phyloP scores from a whole-genome alignment of 768 basidiomycete genomes.

The Suillus decipiens region DNA sequence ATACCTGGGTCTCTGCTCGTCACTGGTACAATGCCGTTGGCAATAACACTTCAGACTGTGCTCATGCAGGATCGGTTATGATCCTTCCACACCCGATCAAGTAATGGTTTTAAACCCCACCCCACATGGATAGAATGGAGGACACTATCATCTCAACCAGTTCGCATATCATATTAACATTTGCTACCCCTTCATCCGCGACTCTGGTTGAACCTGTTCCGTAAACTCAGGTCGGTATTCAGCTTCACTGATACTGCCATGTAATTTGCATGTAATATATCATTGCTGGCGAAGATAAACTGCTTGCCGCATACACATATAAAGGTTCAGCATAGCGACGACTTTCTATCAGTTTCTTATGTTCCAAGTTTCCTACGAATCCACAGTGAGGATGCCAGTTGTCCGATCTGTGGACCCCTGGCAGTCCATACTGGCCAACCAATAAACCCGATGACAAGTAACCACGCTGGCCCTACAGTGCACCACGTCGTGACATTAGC shows the following conservation, averaged over 20 bases:
- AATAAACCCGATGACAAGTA: constrained; percentile 5
- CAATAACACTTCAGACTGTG: background rate
- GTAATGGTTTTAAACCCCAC: background rate
- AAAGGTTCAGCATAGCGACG: background rate
- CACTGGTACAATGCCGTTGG: background rate
- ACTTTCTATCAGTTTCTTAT: background rate
- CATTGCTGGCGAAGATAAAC: background rate
- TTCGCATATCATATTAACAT: background rate
- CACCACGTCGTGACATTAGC: background rate
- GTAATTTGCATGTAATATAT: background rate
- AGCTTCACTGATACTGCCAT: background rate
- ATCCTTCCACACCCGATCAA: background rate
- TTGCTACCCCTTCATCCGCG: background rate
- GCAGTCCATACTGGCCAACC: constrained; percentile 5
- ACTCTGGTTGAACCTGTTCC: background rate
- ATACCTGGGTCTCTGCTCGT: constrained; percentile 1
- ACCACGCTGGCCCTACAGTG: constrained; percentile 8
- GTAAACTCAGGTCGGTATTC: background rate
- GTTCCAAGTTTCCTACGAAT: background rate
- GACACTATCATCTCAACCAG: background rate
- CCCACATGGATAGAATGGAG: background rate
- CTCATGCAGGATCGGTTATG: background rate
- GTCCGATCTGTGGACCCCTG: background rate
- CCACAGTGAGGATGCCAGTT: background rate
- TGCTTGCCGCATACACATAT: background rate